Base-by-base conservation (phyloP, 805 yeast genomes). In the Candida glaebosa region DNA sequence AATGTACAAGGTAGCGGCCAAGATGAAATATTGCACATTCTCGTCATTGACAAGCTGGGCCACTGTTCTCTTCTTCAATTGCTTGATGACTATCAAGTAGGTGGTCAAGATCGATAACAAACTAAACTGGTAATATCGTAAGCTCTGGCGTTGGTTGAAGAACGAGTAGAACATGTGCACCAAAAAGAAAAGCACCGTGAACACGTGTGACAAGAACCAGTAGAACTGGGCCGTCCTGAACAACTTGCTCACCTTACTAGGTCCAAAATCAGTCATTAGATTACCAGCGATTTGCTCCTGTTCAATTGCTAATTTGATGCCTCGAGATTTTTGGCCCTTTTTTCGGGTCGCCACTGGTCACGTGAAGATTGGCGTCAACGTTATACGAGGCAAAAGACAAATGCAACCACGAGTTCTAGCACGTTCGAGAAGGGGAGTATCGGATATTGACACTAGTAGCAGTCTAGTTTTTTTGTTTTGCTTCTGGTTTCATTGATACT, bases 171-270 rank as follows among this genome's bases (percentile, higher is more conserved):
- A 39, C 34, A 66, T 58, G 51, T 65, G 68, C 15, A 61, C 47
- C 3, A 61, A 43, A 52, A 74, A 73, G 57, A 63, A 75, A 40
- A 58, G 49, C 2, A 78, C 48, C 2, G 81, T 76, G 24, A 69
- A 54, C 10, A 76, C 67, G 58, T 83, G 87, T 14, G 85, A 83
- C 19, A 80, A 40, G 49, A 75, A 83, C 90, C 90, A 83, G 51
- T 79, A 79, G 54, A 83, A 81, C 56, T 82, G 87, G 6, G 80
- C 79, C 8, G 81, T 75, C 48, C 61, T 54, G 25, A 41, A 30
- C 12, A 55, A 39, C 14, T 34, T 31, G 10, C 28, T 26, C 31
- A 43, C 25, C 34, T 46, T 35, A n/a, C 16, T 24, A 7, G 31
- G 31, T 5, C 38, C 38, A n/a, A 35, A 14, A 4, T 35, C 18